Percentiles rank a stretch among this genome's conserved stretches.
These are phyloP conservation scores for Aspergillus panamensis DNA, from an alignment of 495 filamentous ascomycete species.

Conservation along the genomic window DNA sequence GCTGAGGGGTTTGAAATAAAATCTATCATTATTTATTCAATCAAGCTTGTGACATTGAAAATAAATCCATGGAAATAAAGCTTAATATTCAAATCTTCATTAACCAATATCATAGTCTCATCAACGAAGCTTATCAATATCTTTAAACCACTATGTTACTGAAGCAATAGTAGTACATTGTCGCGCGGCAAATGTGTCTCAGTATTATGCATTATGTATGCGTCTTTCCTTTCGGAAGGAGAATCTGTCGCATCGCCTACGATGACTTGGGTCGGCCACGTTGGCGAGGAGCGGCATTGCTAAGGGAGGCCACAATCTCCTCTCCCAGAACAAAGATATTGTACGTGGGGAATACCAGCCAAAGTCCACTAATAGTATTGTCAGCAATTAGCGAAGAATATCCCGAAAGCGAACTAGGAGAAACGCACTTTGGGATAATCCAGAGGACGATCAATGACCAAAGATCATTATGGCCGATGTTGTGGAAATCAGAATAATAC, in stretches of 20 bases:
- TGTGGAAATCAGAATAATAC: conserved; percentile 68
- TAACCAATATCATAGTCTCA: no score
- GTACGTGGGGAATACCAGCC: conserved; percentile 70
- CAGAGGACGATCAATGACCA: conserved; percentile 59
- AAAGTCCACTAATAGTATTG: conserved; percentile 57
- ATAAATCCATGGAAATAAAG: no score
- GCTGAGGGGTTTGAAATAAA: no score
- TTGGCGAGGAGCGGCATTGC: conserved; percentile 40
- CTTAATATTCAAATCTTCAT: no score
- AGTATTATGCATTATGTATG: not conserved
- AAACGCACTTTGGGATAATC: conserved; percentile 77
- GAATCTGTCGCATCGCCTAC: conserved; percentile 9
- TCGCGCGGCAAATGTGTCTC: not conserved
- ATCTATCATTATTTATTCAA: no score
- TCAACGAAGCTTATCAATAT: no score
- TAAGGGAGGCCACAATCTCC: conserved; percentile 68
- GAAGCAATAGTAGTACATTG: no score
- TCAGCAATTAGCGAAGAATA: conserved; percentile 11
- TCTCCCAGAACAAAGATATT: conserved; percentile 65
- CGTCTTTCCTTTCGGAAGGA: not conserved
- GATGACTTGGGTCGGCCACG: conserved; percentile 36
- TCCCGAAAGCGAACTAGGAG: not conserved
- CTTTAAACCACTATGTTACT: no score
- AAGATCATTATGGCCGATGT: conserved; percentile 71
- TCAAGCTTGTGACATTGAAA: no score